Conservation (phyloP, 108 stramenopile genomes). For the Pseudonitzschia multiseries region DNA sequence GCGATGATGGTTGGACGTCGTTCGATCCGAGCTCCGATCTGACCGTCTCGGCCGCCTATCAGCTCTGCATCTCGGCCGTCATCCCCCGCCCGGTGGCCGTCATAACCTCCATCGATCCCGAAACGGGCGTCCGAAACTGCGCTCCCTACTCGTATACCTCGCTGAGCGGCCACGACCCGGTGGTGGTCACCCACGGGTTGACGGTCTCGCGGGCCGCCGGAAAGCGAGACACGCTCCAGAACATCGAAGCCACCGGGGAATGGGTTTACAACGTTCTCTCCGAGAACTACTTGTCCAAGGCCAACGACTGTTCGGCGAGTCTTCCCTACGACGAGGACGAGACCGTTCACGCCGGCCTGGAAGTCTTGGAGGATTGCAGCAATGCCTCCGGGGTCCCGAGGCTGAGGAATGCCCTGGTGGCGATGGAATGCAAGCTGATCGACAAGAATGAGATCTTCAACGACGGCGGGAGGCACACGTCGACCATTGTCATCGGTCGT, state of each 20-base stretch:
- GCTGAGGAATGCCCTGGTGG: slow-evolving; percentile 19
- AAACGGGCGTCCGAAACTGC: slow-evolving; percentile 24
- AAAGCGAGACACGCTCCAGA: slow-evolving; percentile 34
- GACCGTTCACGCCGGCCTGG: slow-evolving; percentile 8
- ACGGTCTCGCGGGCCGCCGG: slow-evolving; percentile 9
- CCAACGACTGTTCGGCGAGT: slow-evolving; percentile 27
- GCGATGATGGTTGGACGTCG: slow-evolving; percentile 14
- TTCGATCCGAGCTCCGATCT: slow-evolving; percentile 22
- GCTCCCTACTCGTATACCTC: slow-evolving; percentile 37
- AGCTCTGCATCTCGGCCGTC: slow-evolving; percentile 34
- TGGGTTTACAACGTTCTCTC: slow-evolving; percentile 39
- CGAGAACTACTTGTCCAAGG: slow-evolving; percentile 17
- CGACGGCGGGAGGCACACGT: slow-evolving; percentile 32
- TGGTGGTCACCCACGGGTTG: slow-evolving; percentile 34
- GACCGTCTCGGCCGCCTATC: slow-evolving; percentile 18
- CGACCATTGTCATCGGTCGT: slow-evolving; percentile 36
- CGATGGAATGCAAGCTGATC: slow-evolving; percentile 31
- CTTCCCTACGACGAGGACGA: slow-evolving; percentile 23
- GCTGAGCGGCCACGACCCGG: slow-evolving; percentile 28
- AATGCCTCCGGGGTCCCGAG: slow-evolving; percentile 19
- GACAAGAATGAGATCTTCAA: slow-evolving; percentile 36
- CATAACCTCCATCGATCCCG: slow-evolving; percentile 19
- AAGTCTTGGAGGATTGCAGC: slow-evolving; percentile 3
- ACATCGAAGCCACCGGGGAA: slow-evolving; percentile 34
- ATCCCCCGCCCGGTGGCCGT: slow-evolving; percentile 34